Conservation (phyloP, 2,329 filamentous ascomycete species). For the Corniculantispora saksenae region DNA sequence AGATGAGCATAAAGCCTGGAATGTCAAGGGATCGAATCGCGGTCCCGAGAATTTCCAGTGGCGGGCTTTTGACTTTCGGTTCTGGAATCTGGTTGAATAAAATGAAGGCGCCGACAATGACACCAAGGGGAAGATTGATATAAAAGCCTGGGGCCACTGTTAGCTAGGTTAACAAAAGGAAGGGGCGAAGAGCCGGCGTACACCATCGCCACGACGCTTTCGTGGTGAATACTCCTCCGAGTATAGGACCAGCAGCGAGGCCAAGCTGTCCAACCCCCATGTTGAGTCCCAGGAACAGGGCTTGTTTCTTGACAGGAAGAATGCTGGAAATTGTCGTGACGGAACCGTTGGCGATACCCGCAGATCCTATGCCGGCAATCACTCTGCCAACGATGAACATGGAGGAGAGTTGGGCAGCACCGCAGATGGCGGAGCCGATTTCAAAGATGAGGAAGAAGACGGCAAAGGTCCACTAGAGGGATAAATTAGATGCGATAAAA, state of each 20-base stretch:
- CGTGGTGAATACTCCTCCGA: constrained; percentile 28
- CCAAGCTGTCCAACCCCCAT: constrained; percentile 28
- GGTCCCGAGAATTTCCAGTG: constrained; percentile 9
- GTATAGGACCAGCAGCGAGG: constrained; percentile 28
- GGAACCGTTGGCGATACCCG: constrained; percentile 53
- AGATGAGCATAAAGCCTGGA: constrained; percentile 27
- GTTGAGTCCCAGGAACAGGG: constrained; percentile 25
- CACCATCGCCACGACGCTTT: background rate
- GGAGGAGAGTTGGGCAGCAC: constrained; percentile 44
- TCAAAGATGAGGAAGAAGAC: constrained; percentile 53
- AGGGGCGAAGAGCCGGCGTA: too few relatives aligned
- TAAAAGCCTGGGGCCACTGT: constrained; percentile 26
- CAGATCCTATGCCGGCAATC: constrained; percentile 53
- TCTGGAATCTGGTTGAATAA: constrained; percentile 37
- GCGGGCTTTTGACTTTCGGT: constrained; percentile 14
- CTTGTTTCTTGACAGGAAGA: constrained; percentile 43
- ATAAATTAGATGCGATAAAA: constrained; percentile 32
- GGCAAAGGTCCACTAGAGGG: constrained; percentile 40
- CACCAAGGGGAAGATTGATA: constrained; percentile 42
- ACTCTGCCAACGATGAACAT: constrained; percentile 58
- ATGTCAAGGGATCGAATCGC: constrained; percentile 24
- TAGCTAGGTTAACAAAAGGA: too few relatives aligned
- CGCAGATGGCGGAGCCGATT: constrained; percentile 57
- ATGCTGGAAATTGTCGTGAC: constrained; percentile 50
- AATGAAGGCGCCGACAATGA: constrained; percentile 30